Percentiles rank a stretch among this genome's conserved stretches.
These are phyloP conservation scores for Sordariomycetes sp. DNA, from an alignment of 2,329 filamentous ascomycete genomes.

Conservation along the genomic window DNA sequence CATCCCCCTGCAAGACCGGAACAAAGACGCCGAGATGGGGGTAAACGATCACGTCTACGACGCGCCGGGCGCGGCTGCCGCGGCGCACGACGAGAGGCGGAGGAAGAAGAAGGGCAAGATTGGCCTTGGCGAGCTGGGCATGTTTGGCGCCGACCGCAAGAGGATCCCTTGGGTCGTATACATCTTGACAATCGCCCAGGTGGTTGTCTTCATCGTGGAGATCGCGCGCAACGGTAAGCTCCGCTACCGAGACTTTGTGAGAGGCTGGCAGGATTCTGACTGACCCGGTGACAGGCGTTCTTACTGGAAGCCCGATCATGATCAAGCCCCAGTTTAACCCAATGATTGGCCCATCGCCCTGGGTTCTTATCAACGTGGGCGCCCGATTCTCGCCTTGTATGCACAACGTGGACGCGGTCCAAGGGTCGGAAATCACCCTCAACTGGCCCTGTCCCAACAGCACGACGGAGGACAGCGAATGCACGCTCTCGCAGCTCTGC, in stretches of 20 bases:
- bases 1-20: constrained; percentile 46
- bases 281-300: constrained; percentile 39
- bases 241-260: not conserved
- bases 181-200: constrained; percentile 62
- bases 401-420: constrained; percentile 65
- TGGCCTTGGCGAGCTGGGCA: constrained; percentile 47
- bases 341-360: constrained; percentile 90
- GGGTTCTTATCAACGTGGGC: constrained; percentile 93
- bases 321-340: constrained; percentile 84
- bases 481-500: constrained; percentile 70
- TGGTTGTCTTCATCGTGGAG: constrained; percentile 82
- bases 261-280: not conserved
- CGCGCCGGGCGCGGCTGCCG: constrained; percentile 23
- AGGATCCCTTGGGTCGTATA: constrained; percentile 74
- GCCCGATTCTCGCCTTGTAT: constrained; percentile 89
- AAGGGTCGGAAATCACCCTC: constrained; percentile 36
- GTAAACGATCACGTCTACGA: constrained; percentile 53
- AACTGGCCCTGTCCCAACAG: constrained; percentile 75
- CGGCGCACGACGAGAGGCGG: not conserved
- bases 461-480: constrained; percentile 50
- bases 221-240: constrained; percentile 69
- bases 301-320: constrained; percentile 70
- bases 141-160: constrained; percentile 44
- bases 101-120: constrained; percentile 31
- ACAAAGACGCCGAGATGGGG: constrained; percentile 28